Evolutionary conservation across 176 grass and related monocot genomes (phyloP).

Genomic region (Otatea glauca): DNA sequence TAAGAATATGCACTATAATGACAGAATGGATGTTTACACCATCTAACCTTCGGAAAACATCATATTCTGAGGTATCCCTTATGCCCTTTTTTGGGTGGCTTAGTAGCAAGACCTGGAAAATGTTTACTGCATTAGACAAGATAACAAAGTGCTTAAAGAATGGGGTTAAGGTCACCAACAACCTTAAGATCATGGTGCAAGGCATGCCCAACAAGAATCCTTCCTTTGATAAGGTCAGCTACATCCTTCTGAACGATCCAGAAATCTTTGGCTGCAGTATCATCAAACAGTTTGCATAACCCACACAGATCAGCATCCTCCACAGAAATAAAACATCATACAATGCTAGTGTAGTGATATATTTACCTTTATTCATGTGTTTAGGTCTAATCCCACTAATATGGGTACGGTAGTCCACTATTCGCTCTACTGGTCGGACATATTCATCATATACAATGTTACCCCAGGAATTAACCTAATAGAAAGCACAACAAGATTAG

Average conservation of each 20-base stretch:
- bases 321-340: constrained; percentile 29
- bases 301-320: constrained; percentile 2
- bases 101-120: constrained; percentile 71
- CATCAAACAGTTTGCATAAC: constrained; percentile 41
- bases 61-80: constrained; percentile 90
- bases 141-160: constrained; percentile 29
- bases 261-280: constrained; percentile 83
- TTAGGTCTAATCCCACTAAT: constrained; percentile 95
- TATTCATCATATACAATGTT: constrained; percentile 87
- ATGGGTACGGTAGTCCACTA: constrained; percentile 81
- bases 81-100: constrained; percentile 88
- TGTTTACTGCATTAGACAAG: constrained; percentile 36
- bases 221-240: constrained; percentile 86
- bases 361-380: constrained; percentile 87
- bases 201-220: constrained; percentile 88
- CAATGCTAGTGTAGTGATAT: neutral
- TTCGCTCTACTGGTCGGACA: constrained; percentile 70
- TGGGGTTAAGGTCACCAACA: neutral
- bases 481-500: constrained; percentile 37
- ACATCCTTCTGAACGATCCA: constrained; percentile 70
- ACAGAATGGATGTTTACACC: constrained; percentile 3
- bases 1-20: constrained; percentile 29
- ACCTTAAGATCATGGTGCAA: constrained; percentile 99
- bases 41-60: constrained; percentile 69
- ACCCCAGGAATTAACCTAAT: constrained; percentile 84